A percentile compares a stretch with the other conserved stretches of the same genome.
phyloP scores from a whole-genome alignment of 495 filamentous ascomycete genomes.

The Lichina pygmaea region DNA sequence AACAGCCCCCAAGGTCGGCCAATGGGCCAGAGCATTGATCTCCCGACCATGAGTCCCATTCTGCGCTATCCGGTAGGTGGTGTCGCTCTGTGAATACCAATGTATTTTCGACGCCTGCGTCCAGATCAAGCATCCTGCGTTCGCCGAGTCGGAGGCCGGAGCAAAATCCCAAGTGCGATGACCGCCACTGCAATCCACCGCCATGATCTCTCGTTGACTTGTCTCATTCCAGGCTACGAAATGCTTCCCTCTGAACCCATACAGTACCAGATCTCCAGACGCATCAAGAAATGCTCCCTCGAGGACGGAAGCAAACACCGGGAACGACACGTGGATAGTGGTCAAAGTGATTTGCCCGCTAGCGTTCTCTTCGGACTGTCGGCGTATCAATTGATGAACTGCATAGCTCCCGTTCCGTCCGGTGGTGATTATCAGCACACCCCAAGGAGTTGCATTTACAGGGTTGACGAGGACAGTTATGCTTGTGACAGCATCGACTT shows the following conservation, averaged over 20 bases:
- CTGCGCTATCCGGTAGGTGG: conserved; percentile 26
- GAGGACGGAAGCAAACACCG: conserved; percentile 38
- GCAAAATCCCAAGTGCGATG: conserved; percentile 47
- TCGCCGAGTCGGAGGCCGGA: conserved; percentile 8
- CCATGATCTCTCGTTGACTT: conserved; percentile 31
- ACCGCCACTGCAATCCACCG: conserved; percentile 54
- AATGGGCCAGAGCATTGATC: conserved; percentile 48
- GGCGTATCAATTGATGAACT: conserved; percentile 17
- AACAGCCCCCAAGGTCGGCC: conserved; percentile 3
- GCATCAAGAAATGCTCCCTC: conserved; percentile 34
- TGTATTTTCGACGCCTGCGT: conserved; percentile 18
- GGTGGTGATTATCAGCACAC: conserved; percentile 29
- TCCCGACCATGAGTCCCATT: conserved; percentile 65
- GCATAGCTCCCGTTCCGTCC: conserved; percentile 51
- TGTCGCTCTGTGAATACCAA: conserved; percentile 19
- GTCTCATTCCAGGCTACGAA: conserved; percentile 64
- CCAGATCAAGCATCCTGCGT: conserved; percentile 22
- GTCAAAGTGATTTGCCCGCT: conserved; percentile 7
- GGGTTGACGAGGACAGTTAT: conserved; percentile 14
- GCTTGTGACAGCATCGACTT: conserved; percentile 32
- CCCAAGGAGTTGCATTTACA: too few species aligned
- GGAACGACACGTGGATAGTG: conserved; percentile 24
- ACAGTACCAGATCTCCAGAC: conserved; percentile 30
- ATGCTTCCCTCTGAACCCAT: conserved; percentile 51
- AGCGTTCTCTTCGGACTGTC: not conserved